These are phyloP conservation scores for Sungouiozyma intestinalis DNA, from an alignment of 805 yeast genomes.

Conservation along the genomic window DNA sequence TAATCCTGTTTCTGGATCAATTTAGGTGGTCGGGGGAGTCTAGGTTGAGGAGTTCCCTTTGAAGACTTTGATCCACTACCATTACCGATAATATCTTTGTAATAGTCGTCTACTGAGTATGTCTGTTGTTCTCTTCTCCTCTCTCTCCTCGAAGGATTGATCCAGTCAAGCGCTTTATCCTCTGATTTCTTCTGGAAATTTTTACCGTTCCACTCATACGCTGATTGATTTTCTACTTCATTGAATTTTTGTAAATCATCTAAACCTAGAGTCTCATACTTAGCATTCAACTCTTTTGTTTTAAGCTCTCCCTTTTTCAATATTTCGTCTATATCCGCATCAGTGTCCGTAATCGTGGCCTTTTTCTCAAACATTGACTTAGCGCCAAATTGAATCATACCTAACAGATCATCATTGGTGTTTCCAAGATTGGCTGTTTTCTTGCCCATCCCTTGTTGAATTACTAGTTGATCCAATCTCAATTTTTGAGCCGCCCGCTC, in stretches of 20 bases:
- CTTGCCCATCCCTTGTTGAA: constrained; percentile 70
- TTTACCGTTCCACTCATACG: constrained; percentile 97
- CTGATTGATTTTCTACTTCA: constrained; percentile 58
- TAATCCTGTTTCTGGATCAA: constrained; percentile 55
- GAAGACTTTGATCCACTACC: constrained; percentile 14
- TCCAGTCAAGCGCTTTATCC: constrained; percentile 43
- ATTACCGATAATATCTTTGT: constrained; percentile 50
- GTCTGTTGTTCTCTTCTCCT: constrained; percentile 72
- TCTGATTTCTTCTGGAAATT: constrained; percentile 33
- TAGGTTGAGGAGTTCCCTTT: constrained; percentile 33
- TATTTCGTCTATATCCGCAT: constrained; percentile 74
- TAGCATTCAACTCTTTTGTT: constrained; percentile 68
- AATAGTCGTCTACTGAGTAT: constrained; percentile 66
- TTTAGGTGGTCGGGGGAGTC: constrained; percentile 52
- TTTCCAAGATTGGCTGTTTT: constrained; percentile 31
- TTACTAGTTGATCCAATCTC: constrained; percentile 84
- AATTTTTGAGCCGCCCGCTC: constrained; percentile 93
- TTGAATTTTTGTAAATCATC: constrained; percentile 91
- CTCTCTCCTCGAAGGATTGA: constrained; percentile 48
- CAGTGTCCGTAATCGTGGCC: constrained; percentile 24
- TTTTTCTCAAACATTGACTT: constrained; percentile 64
- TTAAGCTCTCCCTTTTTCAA: constrained; percentile 71
- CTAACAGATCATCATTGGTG: constrained; percentile 53
- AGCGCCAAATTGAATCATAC: constrained; percentile 97
- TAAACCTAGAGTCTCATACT: constrained; percentile 75